Conservation (phyloP, 1,139 yeast genomes). For the Protomyces lactucae-debilis region DNA sequence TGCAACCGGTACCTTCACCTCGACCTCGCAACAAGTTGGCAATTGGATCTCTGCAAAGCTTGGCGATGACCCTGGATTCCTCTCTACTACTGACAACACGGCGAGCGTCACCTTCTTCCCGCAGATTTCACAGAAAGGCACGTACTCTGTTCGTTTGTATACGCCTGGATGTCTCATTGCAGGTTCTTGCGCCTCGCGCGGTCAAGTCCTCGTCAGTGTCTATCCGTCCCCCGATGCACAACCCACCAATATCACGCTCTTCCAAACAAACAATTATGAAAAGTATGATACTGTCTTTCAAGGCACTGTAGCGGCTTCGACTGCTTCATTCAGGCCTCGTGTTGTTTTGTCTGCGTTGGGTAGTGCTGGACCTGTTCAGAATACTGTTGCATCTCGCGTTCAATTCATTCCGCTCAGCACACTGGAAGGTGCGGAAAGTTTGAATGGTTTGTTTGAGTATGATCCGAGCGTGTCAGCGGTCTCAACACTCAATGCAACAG, state of each 20-base stretch:
- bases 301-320: constrained; percentile 60
- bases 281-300: constrained; percentile 74
- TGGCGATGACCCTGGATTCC: constrained; percentile 32
- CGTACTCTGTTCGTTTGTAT: constrained; percentile 62
- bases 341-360: constrained; percentile 42
- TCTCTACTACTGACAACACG: constrained; percentile 39
- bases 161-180: constrained; percentile 86
- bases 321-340: constrained; percentile 46
- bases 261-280: constrained; percentile 71
- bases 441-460: constrained; percentile 81
- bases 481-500: constrained; percentile 51
- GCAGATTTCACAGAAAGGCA: constrained; percentile 66
- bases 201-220: constrained; percentile 72
- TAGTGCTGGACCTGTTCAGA: constrained; percentile 43
- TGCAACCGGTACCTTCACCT: constrained; percentile 35
- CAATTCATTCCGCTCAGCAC: constrained; percentile 49
- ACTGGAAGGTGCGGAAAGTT: constrained; percentile 35
- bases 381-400: constrained; percentile 69
- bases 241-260: constrained; percentile 48
- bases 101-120: constrained; percentile 61
- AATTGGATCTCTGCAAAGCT: constrained; percentile 38
- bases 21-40: constrained; percentile 35
- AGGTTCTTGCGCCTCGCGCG: constrained; percentile 63
- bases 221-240: constrained; percentile 45
- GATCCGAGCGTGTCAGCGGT: constrained; percentile 56